Base-by-base conservation (phyloP, 331 rosid genomes). In the Spiraea crenata region DNA sequence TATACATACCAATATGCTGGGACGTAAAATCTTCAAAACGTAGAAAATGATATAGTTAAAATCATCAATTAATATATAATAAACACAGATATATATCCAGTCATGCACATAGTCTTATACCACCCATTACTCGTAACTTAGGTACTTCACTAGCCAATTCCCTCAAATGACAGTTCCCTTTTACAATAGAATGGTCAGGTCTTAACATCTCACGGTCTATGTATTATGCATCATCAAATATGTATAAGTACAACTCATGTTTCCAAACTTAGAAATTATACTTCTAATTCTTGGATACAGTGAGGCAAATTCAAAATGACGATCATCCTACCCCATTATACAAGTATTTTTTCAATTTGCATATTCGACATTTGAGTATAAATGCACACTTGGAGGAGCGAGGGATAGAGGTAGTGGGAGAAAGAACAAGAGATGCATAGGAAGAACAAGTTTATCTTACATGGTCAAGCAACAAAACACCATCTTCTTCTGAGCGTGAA, bases 401-500 rank as follows among this genome's bases (percentile, higher is more conserved):
- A 45, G 46, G 44, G 57, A 48, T 41, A 17, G 31, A 38, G 17
- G 54, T 7, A 67, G 62, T 63, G 57, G 63, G 38, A 47, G 16
- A 19, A 57, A 70, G 17, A 67, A 5, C 40, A 5, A 19, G 11
- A 65, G 63, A 61, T 15, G 35, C 67, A 62, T 69, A 51, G 50
- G 48, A 66, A 35, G 39, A 67, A 72, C 58, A 49, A 67, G 74
- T 44, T 59, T 65, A 54, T 69, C 96, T 83, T 80, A 92, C 98
- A 83, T 93, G 97, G 74, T 90, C 98, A 20, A 93, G 93, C 78
- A 93, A 62, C 64, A 93, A 80, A 74, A 88, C 98, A 66, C 88
- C 92, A 58, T 90, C 97, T 84, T 90, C 97, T 79, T 90, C 97
- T 85, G 88, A 77, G 25, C 96, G 96, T 6, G 98, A 93, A 75